These are phyloP conservation scores for Malus hybrid DNA, from an alignment of 331 rosid species.

Conservation along the genomic window DNA sequence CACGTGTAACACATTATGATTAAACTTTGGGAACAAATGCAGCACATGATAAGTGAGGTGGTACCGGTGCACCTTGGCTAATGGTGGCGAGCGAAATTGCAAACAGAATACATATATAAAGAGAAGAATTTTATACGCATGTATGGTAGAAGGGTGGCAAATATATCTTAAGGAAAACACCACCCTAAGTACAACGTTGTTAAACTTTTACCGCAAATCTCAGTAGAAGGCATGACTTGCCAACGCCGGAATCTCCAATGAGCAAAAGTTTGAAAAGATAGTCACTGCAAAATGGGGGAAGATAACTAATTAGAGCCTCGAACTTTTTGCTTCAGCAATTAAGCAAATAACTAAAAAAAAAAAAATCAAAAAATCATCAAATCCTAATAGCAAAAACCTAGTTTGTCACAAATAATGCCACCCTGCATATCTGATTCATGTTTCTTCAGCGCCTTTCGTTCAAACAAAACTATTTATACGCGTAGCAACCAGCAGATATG, in stretches of 20 bases:
- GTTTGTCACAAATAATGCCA: too few relatives aligned
- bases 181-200: not conserved
- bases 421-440: too few relatives aligned
- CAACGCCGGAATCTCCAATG: slow-evolving; percentile 80
- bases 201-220: slow-evolving; percentile 55
- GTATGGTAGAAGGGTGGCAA: not conserved
- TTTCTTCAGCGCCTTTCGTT: too few relatives aligned
- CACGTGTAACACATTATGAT: too few relatives aligned
- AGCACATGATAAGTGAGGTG: not conserved
- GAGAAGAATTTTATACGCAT: not conserved
- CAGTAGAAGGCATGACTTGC: slow-evolving; percentile 75
- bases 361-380: not conserved
- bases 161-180: not conserved
- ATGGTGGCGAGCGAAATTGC: not conserved
- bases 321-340: not conserved
- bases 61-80: not conserved
- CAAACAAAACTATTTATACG: too few relatives aligned
- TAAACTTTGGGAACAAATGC: too few relatives aligned
- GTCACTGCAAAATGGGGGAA: slow-evolving; percentile 34
- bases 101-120: not conserved
- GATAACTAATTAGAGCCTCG: not conserved
- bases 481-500: too few relatives aligned
- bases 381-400: not conserved
- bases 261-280: slow-evolving; percentile 69
- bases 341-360: not conserved